Evolutionary conservation across 2,329 filamentous ascomycete species (phyloP).

Genomic region (Conoideocrella luteorostrata): DNA sequence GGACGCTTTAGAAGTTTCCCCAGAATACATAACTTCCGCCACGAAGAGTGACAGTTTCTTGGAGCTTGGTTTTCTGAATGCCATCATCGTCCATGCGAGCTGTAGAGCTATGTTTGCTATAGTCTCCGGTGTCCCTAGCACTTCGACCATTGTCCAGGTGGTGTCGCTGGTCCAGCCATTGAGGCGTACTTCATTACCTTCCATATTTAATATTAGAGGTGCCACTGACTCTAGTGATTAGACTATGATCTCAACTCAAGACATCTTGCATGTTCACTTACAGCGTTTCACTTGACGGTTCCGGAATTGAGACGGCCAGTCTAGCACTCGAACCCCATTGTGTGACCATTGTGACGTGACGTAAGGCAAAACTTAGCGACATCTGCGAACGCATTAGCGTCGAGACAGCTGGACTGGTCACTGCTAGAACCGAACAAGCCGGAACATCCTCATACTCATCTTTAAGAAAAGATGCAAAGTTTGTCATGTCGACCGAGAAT

Average conservation of each 20-base stretch:
- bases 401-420: neutral
- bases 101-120: neutral
- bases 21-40: neutral
- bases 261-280: neutral
- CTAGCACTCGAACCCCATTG: neutral
- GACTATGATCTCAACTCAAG: neutral
- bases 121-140: neutral
- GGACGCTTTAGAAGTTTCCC: neutral
- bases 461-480: neutral
- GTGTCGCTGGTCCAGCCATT: neutral
- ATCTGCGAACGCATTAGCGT: conserved; percentile 1
- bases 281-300: neutral
- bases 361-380: neutral
- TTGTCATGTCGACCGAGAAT: neutral
- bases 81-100: neutral
- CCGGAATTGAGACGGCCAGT: neutral
- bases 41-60: neutral
- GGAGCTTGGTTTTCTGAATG: neutral
- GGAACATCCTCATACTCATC: conserved; percentile 1
- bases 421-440: neutral
- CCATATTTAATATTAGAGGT: neutral
- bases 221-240: neutral
- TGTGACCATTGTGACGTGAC: neutral
- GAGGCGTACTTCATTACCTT: neutral
- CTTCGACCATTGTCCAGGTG: neutral